A percentile compares a stretch with the other conserved stretches of the same genome.
phyloP scores from a whole-genome alignment of 1,139 yeast species.

The Protomyces arabidopsidicola region DNA sequence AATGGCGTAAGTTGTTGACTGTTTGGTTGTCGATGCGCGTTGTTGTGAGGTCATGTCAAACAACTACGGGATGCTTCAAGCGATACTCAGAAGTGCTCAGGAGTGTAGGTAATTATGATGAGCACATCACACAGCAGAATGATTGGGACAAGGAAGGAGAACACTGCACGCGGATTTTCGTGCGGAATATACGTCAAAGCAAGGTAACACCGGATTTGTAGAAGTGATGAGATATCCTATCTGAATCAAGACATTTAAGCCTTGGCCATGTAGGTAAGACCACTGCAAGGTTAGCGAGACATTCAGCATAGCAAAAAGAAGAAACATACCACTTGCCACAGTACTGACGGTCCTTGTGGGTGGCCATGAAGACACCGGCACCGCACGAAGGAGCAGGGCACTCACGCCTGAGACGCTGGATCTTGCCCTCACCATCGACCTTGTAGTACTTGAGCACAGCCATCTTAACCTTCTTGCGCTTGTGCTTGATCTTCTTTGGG shows the following conservation, averaged over 20 bases:
- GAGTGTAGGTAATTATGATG: too few species aligned
- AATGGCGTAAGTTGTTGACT: not conserved
- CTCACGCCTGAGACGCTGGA: conserved; percentile 98
- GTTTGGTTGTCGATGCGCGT: not conserved
- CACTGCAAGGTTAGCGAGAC: conserved; percentile 5
- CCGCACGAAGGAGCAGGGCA: conserved; percentile 92
- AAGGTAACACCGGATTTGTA: too few species aligned
- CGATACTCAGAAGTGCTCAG: too few species aligned
- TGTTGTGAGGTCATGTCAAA: not conserved
- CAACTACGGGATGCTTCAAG: not conserved
- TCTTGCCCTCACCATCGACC: conserved; percentile 97
- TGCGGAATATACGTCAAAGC: too few species aligned
- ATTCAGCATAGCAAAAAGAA: too few species aligned
- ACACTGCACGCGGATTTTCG: too few species aligned
- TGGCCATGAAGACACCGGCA: conserved; percentile 88
- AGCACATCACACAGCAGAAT: too few species aligned
- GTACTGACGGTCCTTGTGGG: conserved; percentile 80
- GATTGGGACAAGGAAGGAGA: too few species aligned
- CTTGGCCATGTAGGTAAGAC: conserved; percentile 24
- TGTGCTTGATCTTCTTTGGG: conserved; percentile 99
- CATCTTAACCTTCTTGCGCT: conserved; percentile 98
- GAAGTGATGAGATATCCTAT: not conserved
- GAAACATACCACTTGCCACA: conserved; percentile 17
- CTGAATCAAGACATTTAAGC: conserved; percentile 1
- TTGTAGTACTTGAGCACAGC: conserved; percentile 99